phyloP scores from a whole-genome alignment of 2,329 filamentous ascomycete species.

The Hysterium pulicare region DNA sequence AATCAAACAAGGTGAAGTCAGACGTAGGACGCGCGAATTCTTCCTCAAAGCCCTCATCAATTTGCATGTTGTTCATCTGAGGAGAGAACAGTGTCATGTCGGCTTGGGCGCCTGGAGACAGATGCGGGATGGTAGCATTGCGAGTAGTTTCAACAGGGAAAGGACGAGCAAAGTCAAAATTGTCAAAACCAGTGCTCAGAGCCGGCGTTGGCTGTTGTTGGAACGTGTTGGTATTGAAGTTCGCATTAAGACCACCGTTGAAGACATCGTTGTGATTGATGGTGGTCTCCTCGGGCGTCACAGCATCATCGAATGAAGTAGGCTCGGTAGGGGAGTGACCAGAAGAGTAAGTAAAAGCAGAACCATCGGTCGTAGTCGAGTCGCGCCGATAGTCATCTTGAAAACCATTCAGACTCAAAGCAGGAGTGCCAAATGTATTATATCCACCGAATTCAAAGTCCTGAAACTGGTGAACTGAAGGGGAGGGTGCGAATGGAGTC shows the following conservation, averaged over 20 bases:
- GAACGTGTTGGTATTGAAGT: conserved; percentile 58
- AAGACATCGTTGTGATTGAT: conserved; percentile 61
- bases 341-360: conserved; percentile 38
- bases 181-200: conserved; percentile 27
- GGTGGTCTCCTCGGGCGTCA: conserved; percentile 47
- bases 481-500: conserved; percentile 41
- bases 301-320: conserved; percentile 41
- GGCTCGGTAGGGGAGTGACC: conserved; percentile 40
- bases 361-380: conserved; percentile 33
- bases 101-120: conserved; percentile 67
- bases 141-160: conserved; percentile 22
- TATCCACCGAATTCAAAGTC: conserved; percentile 20
- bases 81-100: conserved; percentile 69
- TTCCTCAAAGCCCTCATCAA: conserved; percentile 65
- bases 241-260: conserved; percentile 55
- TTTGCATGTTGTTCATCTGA: conserved; percentile 53
- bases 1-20: conserved; percentile 63
- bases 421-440: conserved; percentile 32
- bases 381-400: conserved; percentile 36
- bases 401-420: conserved; percentile 24
- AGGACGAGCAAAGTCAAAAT: conserved; percentile 40
- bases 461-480: conserved; percentile 37
- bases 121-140: conserved; percentile 45
- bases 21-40: conserved; percentile 31
- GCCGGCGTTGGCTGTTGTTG: conserved; percentile 56